Base-by-base conservation (phyloP, 176 grass and related monocot species). In the Calamus simplicifolius region DNA sequence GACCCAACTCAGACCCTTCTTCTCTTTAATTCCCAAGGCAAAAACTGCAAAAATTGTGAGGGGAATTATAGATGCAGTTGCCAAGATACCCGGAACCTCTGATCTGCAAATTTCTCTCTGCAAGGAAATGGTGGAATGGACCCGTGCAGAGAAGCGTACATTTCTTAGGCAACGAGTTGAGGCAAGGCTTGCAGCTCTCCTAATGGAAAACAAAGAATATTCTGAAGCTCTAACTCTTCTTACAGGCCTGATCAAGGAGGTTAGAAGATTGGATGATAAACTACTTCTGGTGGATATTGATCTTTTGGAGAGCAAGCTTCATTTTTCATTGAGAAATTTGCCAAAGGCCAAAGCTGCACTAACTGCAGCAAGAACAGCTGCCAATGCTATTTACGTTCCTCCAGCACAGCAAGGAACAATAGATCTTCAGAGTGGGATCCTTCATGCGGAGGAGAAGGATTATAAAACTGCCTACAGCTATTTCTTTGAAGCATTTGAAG, bases 381-480 rank as follows among this genome's bases (percentile, higher is more conserved):
- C 89, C 27, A 95, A 95, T 77, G 89, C 89, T 29, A 95, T 95
- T 51, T 95, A 95, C 57, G 89, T 95, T 61, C 89, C 89, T 17
- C 89, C 89, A 23, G 89, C 89, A 59, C 89, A 95, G 61, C 89
- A 95, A 59, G 90, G 90, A 16, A 89, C 67, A 14, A 95, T 95
- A 76, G 90, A 95, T 85, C 74, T 95, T 56, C 90, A 89, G 67
- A 89, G 85, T 51, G 90, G 90, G 54, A 95, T 95, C 57, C 83
- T 95, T 73, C 90, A 95, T 69, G 85, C 90, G 0, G 90, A 95
- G 62, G 90, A 95, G 73, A 95, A 95, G 67, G 90, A 89, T 51
- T 95, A 95, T 67, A 95, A 95, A 64, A 95, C 85, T 31, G 85
- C 61, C 6, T 95, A 95, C 67, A 95, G 89, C 67, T 95, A 95